Evolutionary conservation across 1,139 yeast species (phyloP).

Genomic region (Blastobotrys illinoisensis): DNA sequence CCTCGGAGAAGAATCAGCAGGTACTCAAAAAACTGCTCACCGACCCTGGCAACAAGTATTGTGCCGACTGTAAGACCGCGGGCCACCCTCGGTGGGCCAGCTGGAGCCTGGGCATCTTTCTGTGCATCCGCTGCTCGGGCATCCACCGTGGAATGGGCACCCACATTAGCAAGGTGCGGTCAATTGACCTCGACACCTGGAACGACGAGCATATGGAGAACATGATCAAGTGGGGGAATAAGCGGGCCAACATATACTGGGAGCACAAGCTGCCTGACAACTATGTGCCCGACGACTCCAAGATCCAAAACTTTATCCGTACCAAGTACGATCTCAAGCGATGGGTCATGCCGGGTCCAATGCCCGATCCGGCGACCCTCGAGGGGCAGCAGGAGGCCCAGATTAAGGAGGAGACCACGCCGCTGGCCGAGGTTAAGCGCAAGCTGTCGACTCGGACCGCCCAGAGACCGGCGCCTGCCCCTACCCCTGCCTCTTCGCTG

Average conservation of each 20-base stretch:
- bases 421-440: slow-evolving; percentile 25
- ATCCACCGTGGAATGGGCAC: slow-evolving; percentile 94
- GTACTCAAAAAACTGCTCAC: slow-evolving; percentile 67
- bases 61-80: slow-evolving; percentile 89
- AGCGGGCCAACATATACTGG: slow-evolving; percentile 70
- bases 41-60: slow-evolving; percentile 67
- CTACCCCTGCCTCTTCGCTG: slow-evolving; percentile 12
- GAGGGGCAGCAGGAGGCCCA: slow-evolving; percentile 16
- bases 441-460: slow-evolving; percentile 16
- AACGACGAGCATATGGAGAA: slow-evolving; percentile 83
- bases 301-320: slow-evolving; percentile 81
- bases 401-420: slow-evolving; percentile 18
- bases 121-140: slow-evolving; percentile 88
- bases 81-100: slow-evolving; percentile 97
- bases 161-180: slow-evolving; percentile 55
- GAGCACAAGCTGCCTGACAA: slow-evolving; percentile 67
- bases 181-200: slow-evolving; percentile 95
- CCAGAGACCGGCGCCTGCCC: slow-evolving; percentile 12
- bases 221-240: slow-evolving; percentile 85
- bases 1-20: slow-evolving; percentile 41
- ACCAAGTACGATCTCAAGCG: slow-evolving; percentile 87
- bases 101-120: slow-evolving; percentile 89
- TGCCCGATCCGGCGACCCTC: slow-evolving; percentile 55
- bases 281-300: slow-evolving; percentile 77
- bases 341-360: slow-evolving; percentile 55